Conservation (phyloP, 1,139 yeast species). For the Yamadazyma membranifaciens region DNA sequence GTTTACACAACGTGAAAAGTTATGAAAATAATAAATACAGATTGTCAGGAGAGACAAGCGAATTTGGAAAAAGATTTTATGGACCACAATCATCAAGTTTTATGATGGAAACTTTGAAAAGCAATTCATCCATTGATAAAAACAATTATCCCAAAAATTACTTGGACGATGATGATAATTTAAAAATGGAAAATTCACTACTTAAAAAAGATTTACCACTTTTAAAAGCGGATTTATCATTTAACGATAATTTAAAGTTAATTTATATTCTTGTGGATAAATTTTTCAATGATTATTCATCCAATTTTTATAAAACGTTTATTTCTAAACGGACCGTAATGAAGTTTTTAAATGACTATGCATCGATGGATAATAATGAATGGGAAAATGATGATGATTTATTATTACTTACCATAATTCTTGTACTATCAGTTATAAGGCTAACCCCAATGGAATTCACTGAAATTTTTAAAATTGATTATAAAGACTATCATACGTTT, state of each 20-base stretch:
- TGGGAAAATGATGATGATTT: slow-evolving; percentile 56
- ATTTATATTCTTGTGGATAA: slow-evolving; percentile 28
- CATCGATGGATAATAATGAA: slow-evolving; percentile 28
- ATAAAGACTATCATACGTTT: slow-evolving; percentile 24
- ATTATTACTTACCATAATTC: slow-evolving; percentile 43
- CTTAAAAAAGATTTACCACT: slow-evolving; percentile 30
- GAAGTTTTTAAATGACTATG: slow-evolving; percentile 29
- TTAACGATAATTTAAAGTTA: slow-evolving; percentile 25
- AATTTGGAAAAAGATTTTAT: slow-evolving; percentile 41
- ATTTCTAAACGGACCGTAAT: slow-evolving; percentile 26
- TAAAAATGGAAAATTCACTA: slow-evolving; percentile 16
- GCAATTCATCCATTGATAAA: slow-evolving; percentile 15
- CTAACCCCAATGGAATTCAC: slow-evolving; percentile 33
- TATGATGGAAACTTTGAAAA: slow-evolving; percentile 39
- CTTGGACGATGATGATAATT: slow-evolving; percentile 14
- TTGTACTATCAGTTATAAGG: slow-evolving; percentile 40
- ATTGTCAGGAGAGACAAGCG: slow-evolving; percentile 24
- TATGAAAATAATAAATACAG: slow-evolving; percentile 7
- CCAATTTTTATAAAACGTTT: slow-evolving; percentile 31
- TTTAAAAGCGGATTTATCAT: slow-evolving; percentile 21
- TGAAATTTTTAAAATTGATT: slow-evolving; percentile 25
- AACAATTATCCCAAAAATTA: slow-evolving; percentile 13
- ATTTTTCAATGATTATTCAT: slow-evolving; percentile 29
- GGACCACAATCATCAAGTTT: slow-evolving; percentile 50
- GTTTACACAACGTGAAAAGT: neutral